These are phyloP conservation scores for Cercophora samala DNA, from an alignment of 495 filamentous ascomycete genomes.

Conservation along the genomic window DNA sequence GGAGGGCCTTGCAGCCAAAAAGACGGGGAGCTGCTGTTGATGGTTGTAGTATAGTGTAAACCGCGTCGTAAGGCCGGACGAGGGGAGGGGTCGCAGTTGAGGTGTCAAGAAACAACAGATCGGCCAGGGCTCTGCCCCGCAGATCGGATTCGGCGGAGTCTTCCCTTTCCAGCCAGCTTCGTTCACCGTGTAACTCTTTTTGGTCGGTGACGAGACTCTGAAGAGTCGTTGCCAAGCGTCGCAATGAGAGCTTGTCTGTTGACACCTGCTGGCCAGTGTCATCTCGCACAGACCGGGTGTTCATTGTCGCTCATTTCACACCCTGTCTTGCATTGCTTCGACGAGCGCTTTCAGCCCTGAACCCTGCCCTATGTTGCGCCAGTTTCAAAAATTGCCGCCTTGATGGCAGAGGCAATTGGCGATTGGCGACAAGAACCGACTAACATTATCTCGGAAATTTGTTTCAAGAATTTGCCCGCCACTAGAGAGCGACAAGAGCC, in stretches of 20 bases:
- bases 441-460: background rate
- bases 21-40: too few relatives aligned
- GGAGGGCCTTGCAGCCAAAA: background rate
- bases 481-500: too few relatives aligned
- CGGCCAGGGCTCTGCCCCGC: background rate
- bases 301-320: background rate
- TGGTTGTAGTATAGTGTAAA: too few relatives aligned
- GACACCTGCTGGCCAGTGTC: conserved; percentile 1
- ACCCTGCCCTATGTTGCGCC: background rate
- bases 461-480: background rate
- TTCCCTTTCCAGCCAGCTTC: background rate
- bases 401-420: background rate
- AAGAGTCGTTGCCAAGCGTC: background rate
- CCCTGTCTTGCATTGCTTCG: background rate
- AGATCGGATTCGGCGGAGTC: background rate
- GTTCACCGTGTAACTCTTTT: background rate
- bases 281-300: conserved; percentile 7
- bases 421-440: background rate
- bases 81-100: background rate
- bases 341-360: background rate
- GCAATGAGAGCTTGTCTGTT: background rate
- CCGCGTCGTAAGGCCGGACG: background rate
- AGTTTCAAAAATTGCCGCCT: background rate
- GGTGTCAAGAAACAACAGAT: background rate
- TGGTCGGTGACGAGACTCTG: background rate